phyloP scores from a whole-genome alignment of 1,284 basidiomycete genomes.

The Trametes hirsuta region DNA sequence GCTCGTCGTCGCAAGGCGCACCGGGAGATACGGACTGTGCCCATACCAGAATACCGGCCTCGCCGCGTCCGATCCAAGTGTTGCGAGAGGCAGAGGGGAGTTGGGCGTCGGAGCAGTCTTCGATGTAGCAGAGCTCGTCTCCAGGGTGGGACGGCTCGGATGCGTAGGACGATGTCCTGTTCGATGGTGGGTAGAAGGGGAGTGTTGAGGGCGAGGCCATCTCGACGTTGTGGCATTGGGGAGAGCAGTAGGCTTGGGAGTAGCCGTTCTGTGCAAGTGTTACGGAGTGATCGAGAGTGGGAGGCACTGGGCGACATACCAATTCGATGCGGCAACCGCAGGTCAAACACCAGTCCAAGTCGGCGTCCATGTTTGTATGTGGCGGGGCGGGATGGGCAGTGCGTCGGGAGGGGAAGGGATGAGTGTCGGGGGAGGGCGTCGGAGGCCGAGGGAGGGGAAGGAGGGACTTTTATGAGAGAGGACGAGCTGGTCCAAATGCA shows the following conservation, averaged over 20 bases:
- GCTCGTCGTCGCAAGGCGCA: slow-evolving; percentile 34
- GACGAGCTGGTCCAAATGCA: slow-evolving; percentile 9
- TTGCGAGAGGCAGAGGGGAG: slow-evolving; percentile 10
- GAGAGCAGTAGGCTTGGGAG: slow-evolving; percentile 56
- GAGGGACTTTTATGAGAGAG: slow-evolving; percentile 18
- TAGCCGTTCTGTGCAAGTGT: slow-evolving; percentile 43
- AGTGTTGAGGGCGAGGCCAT: slow-evolving; percentile 26
- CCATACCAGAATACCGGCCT: slow-evolving; percentile 41
- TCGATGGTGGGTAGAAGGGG: slow-evolving; percentile 25
- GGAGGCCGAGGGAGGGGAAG: slow-evolving; percentile 20
- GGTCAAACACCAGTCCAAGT: slow-evolving; percentile 69
- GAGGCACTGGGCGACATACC: slow-evolving; percentile 41
- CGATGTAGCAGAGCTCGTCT: slow-evolving; percentile 9
- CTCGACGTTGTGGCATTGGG: slow-evolving; percentile 42
- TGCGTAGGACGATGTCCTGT: slow-evolving; percentile 21
- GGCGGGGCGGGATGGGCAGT: slow-evolving; percentile 4
- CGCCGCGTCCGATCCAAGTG: slow-evolving; percentile 37
- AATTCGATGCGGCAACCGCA: slow-evolving; percentile 52
- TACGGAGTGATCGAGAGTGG: slow-evolving; percentile 14
- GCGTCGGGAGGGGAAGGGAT: slow-evolving; percentile 13
- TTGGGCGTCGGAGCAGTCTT: slow-evolving; percentile 10
- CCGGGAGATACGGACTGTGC: slow-evolving; percentile 35
- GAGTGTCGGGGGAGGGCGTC: slow-evolving; percentile 21
- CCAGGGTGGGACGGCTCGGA: slow-evolving; percentile 20
- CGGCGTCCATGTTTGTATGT: slow-evolving; percentile 54